Evolutionary conservation across 1,284 basidiomycete genomes (phyloP).

Genomic region (Boletus holoroseus): DNA sequence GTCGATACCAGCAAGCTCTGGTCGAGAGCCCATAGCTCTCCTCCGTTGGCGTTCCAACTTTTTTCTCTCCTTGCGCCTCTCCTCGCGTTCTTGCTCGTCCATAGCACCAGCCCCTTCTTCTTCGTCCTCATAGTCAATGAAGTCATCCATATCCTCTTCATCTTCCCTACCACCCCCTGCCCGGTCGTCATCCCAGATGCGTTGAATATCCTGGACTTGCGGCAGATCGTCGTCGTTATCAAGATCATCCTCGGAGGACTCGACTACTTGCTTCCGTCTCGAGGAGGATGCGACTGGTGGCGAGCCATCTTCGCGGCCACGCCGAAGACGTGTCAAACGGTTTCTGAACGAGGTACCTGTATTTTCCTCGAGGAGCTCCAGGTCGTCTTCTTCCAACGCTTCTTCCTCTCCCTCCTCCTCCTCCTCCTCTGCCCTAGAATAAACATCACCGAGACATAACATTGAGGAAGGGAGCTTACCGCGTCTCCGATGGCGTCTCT

Average conservation of each 20-base stretch:
- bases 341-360: constrained; percentile 71
- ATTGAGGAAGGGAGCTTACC: constrained; percentile 38
- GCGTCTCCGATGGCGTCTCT: constrained; percentile 55
- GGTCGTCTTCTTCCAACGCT: constrained; percentile 91
- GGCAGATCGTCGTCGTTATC: constrained; percentile 56
- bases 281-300: constrained; percentile 57
- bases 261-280: constrained; percentile 51
- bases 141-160: constrained; percentile 78
- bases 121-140: constrained; percentile 91
- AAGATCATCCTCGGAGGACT: constrained; percentile 69
- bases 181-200: constrained; percentile 82
- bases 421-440: constrained; percentile 38
- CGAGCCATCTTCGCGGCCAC: constrained; percentile 65
- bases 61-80: constrained; percentile 62
- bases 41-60: constrained; percentile 61
- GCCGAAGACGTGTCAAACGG: constrained; percentile 68
- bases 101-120: constrained; percentile 65
- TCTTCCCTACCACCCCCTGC: constrained; percentile 57
- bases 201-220: constrained; percentile 64
- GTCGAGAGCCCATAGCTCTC: constrained; percentile 58
- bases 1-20: constrained; percentile 82
- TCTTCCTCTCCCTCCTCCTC: constrained; percentile 45
- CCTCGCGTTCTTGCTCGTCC: constrained; percentile 71
- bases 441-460: constrained; percentile 7
- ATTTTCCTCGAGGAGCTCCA: constrained; percentile 93